A percentile compares a stretch with the other conserved stretches of the same genome.
phyloP scores from a whole-genome alignment of 345 rosid species.

The Cardamine resedifolia region DNA sequence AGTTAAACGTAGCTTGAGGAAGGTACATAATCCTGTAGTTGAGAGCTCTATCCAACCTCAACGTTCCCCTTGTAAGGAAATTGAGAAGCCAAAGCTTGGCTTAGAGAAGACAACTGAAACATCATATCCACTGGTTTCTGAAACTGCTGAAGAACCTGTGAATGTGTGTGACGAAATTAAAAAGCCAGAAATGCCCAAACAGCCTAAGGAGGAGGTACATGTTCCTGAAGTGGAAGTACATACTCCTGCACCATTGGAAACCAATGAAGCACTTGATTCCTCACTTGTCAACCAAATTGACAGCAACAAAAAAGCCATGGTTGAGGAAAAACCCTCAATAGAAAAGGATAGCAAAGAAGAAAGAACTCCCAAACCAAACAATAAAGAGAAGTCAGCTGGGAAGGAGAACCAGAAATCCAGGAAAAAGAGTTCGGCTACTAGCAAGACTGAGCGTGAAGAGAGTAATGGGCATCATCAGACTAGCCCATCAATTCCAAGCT shows the following conservation, averaged over 20 bases:
- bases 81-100: constrained; percentile 53
- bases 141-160: constrained; percentile 41
- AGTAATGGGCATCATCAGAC: constrained; percentile 53
- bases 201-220: constrained; percentile 36
- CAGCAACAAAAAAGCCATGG: constrained; percentile 34
- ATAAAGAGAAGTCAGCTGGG: constrained; percentile 47
- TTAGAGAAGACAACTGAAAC: constrained; percentile 44
- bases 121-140: constrained; percentile 33
- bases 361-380: constrained; percentile 41
- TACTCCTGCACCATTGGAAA: constrained; percentile 43
- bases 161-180: constrained; percentile 40
- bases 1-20: constrained; percentile 87
- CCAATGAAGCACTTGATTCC: constrained; percentile 41
- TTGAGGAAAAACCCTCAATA: constrained; percentile 41
- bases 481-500: constrained; percentile 76
- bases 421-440: constrained; percentile 47
- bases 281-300: constrained; percentile 32
- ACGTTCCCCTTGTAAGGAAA: constrained; percentile 52
- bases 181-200: constrained; percentile 34
- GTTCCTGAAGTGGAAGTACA: constrained; percentile 36
- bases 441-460: constrained; percentile 64
- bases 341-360: constrained; percentile 47
- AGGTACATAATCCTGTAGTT: constrained; percentile 68
- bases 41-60: constrained; percentile 64
- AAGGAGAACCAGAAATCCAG: constrained; percentile 54